Percentiles rank a stretch among this genome's conserved stretches.
Conservation (phyloP, 169 alveolate species). For the Plasmodium berghei region DNA sequence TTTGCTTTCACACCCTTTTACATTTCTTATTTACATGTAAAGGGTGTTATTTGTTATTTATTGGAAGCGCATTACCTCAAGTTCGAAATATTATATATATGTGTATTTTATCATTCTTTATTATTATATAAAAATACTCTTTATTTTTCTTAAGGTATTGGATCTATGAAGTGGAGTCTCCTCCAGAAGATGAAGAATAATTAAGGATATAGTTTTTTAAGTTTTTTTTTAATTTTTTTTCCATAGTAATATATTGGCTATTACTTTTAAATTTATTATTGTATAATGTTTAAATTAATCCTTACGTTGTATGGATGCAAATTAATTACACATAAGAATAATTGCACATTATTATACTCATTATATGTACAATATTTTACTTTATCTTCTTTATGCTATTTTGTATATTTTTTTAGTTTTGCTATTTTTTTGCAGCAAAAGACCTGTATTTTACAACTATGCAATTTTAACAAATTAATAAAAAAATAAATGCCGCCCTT, state of each 20-base stretch:
- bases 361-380: neutral
- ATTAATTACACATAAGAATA: conserved; percentile 1
- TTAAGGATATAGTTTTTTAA: neutral
- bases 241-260: neutral
- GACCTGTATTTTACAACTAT: too few relatives aligned
- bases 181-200: conserved; percentile 84
- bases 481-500: too few relatives aligned
- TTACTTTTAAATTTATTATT: neutral
- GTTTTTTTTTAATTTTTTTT: conserved; percentile 9
- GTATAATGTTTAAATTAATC: neutral
- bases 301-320: neutral
- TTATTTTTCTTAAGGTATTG: conserved; percentile 82
- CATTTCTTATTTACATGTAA: too few relatives aligned
- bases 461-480: too few relatives aligned
- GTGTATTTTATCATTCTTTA: neutral
- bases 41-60: too few relatives aligned
- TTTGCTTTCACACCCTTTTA: too few relatives aligned
- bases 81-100: too few relatives aligned
- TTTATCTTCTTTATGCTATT: neutral
- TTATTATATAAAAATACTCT: neutral
- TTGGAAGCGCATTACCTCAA: too few relatives aligned
- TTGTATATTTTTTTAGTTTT: neutral
- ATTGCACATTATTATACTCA: neutral
- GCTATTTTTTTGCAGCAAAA: neutral
- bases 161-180: conserved; percentile 93